Evolutionary conservation across 2,329 filamentous ascomycete species (phyloP).

Genomic region (Botrytis byssoidea): DNA sequence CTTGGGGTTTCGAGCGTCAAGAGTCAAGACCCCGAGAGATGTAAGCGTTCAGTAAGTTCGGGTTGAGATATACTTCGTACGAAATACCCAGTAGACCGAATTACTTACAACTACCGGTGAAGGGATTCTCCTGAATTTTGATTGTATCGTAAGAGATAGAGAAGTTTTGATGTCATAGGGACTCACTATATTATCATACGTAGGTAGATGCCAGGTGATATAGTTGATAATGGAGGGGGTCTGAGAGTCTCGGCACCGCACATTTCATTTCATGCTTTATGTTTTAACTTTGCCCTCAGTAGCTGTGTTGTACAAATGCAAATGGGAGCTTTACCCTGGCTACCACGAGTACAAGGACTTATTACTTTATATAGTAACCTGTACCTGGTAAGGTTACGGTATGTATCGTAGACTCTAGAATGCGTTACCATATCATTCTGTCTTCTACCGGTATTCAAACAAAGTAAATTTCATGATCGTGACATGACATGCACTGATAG

Average conservation of each 20-base stretch:
- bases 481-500: neutral
- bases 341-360: neutral
- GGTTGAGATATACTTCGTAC: neutral
- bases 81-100: neutral
- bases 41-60: neutral
- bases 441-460: neutral
- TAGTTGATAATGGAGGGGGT: neutral
- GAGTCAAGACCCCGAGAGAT: neutral
- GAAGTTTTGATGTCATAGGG: neutral
- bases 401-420: neutral
- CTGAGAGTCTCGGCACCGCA: neutral
- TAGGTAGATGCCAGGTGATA: neutral
- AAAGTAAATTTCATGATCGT: neutral
- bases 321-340: neutral
- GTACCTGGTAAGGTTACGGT: too few relatives aligned
- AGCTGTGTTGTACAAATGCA: constrained; percentile 17
- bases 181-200: neutral
- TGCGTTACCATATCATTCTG: neutral
- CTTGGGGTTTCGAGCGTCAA: neutral
- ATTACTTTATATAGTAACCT: neutral
- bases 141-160: neutral
- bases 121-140: neutral
- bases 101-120: neutral
- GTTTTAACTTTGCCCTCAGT: constrained; percentile 1
- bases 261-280: constrained; percentile 1